These are phyloP conservation scores for Trichoderma harzianum DNA, from an alignment of 2,329 filamentous ascomycete species.

Conservation along the genomic window DNA sequence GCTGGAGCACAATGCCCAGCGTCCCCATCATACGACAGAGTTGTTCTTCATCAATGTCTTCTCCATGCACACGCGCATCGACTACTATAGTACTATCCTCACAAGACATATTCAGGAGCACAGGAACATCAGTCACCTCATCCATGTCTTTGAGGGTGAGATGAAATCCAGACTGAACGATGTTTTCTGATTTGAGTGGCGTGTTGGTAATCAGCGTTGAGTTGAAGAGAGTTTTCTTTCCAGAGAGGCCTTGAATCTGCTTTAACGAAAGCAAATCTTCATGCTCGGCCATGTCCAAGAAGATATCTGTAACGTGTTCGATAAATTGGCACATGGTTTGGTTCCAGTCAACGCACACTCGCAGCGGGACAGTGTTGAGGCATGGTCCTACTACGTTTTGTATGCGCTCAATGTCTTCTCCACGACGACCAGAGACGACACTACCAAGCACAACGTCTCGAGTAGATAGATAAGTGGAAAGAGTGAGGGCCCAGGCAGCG, in stretches of 20 bases:
- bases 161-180: neutral
- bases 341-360: neutral
- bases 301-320: neutral
- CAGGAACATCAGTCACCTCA: neutral
- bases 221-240: neutral
- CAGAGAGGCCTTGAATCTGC: neutral
- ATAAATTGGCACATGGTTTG: neutral
- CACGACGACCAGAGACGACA: neutral
- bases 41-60: neutral
- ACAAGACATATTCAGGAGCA: neutral
- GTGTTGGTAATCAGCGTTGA: neutral
- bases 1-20: neutral
- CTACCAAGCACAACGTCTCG: neutral
- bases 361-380: neutral
- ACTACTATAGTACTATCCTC: neutral
- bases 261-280: neutral
- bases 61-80: neutral
- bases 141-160: neutral
- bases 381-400: neutral
- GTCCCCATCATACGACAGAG: neutral
- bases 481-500: neutral
- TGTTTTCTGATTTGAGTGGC: neutral
- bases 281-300: neutral
- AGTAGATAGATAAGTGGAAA: neutral
- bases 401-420: neutral